Base-by-base conservation (phyloP, 495 filamentous ascomycete species). In the Thozetella sp. region DNA sequence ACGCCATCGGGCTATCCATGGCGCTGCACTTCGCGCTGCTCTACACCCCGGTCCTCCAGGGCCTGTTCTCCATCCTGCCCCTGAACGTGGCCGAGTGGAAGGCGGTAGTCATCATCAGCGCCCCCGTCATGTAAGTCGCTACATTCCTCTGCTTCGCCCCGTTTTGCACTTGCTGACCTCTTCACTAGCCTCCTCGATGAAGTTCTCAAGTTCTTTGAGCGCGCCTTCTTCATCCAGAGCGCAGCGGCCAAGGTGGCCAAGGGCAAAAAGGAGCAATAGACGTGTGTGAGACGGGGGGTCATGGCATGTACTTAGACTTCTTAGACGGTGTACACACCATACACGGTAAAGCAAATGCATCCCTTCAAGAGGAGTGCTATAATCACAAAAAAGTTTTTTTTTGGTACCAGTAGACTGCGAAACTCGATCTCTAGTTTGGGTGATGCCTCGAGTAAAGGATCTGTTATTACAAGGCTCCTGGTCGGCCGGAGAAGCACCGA, bases 1-100 rank as follows among this genome's bases (percentile, higher is more conserved):
- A 96, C 64, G 96, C 96, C 62, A 95, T 99, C 64, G 82, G 82
- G 13, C 75, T 99, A 57, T 97, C 93, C n/a, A 99, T 99, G 96
- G 84, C 82, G 9, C 85, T 99, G 54, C 96, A 99, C 80, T 97
- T 99, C 69, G 90, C 87, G 11, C 86, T 99, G 53, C 84, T 99
- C 51, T 99, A 99, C 76, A 90, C 88, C 27, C 96, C 96, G 2
- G 84, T 96, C 76, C 76, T 99, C 56, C 95, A 97, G 77, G 76
- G 73, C 3, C 78, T 99, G 34, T 99, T 99, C 79, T 89, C 90
- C 6, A 97, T 99, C 64, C 73, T 96, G 59, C 96, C 96, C 25
- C 74, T 99, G 68, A 86, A 96, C 72, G 87, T 83, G 89, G 83
- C 76, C 17, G 96, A 99, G 75, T 99, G 96, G 96, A 83, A 93